Conservation (phyloP, 208 protist species). For the Acanthamoeba healyi region DNA sequence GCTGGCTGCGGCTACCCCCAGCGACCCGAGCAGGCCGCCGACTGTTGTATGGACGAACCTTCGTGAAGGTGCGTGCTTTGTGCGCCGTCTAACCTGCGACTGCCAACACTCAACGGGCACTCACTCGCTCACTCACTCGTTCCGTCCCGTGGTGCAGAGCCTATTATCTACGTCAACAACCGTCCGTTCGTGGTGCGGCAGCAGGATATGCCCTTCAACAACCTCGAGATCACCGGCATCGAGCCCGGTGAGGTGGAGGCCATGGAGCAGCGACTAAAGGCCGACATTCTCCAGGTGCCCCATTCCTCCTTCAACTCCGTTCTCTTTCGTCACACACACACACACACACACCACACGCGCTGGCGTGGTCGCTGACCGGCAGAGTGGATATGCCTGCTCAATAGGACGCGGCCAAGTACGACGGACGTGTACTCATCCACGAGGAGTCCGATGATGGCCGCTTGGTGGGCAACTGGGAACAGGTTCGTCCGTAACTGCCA, state of each 20-base stretch:
- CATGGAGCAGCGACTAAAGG: constrained; percentile 83
- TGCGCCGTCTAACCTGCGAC: too few species aligned
- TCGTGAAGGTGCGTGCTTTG: constrained; percentile 60
- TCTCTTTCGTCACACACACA: too few species aligned
- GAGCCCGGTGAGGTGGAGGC: constrained; percentile 78
- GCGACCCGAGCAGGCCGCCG: background rate
- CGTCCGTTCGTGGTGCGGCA: constrained; percentile 76
- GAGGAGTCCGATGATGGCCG: constrained; percentile 73
- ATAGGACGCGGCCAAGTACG: constrained; percentile 43
- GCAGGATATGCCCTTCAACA: constrained; percentile 71
- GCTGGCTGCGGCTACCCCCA: background rate
- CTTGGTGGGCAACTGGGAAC: constrained; percentile 45
- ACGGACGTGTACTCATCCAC: constrained; percentile 40
- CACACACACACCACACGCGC: too few species aligned
- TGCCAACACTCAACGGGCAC: too few species aligned
- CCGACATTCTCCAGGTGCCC: constrained; percentile 61
- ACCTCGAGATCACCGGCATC: constrained; percentile 79
- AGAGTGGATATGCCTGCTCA: constrained; percentile 21
- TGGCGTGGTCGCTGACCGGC: too few species aligned
- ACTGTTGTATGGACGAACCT: constrained; percentile 76
- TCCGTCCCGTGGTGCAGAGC: constrained; percentile 18
- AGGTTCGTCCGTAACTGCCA: too few species aligned
- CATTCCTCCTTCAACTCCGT: constrained; percentile 32
- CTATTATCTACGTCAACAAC: constrained; percentile 79
- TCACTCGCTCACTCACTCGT: background rate